Conservation (phyloP, 2,329 filamentous ascomycete species). For the Samsoniella hepiali region DNA sequence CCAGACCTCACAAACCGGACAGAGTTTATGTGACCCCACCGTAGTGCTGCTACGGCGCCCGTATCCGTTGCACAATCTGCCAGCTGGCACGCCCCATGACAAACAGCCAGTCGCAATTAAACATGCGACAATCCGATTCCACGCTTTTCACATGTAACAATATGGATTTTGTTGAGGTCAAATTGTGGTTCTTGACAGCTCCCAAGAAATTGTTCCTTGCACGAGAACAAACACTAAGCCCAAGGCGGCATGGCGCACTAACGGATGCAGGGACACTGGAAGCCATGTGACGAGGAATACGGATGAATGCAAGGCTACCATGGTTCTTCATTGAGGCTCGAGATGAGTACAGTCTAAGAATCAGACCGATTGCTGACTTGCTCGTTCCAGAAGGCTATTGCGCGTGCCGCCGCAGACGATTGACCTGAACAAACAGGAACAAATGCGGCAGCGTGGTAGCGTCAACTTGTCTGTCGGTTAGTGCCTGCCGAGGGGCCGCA, state of each 20-base stretch:
- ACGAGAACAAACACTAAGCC: conserved; percentile 1
- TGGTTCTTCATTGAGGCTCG: neutral
- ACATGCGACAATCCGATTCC: neutral
- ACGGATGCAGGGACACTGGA: conserved; percentile 10
- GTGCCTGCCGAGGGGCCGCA: neutral
- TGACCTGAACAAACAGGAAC: neutral
- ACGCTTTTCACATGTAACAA: neutral
- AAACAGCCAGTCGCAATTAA: neutral
- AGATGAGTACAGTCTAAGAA: neutral
- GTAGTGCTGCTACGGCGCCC: too few species aligned
- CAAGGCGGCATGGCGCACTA: neutral
- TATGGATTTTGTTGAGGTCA: conserved; percentile 11
- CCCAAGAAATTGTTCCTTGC: neutral
- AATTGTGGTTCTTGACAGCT: conserved; percentile 1
- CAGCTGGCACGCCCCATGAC: neutral
- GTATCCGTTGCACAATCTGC: neutral
- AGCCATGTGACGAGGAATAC: neutral
- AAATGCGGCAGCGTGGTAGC: neutral
- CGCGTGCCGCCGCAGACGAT: neutral
- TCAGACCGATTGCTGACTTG: neutral
- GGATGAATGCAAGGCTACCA: conserved; percentile 10
- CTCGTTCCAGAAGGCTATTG: neutral
- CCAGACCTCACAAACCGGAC: too few species aligned
- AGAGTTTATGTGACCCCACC: too few species aligned
- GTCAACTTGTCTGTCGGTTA: neutral